Evolutionary conservation across 139 green algal species (phyloP), one percentile per base, ranked within the genome.

Genomic region (Zygnema circumcarinatum): DNA sequence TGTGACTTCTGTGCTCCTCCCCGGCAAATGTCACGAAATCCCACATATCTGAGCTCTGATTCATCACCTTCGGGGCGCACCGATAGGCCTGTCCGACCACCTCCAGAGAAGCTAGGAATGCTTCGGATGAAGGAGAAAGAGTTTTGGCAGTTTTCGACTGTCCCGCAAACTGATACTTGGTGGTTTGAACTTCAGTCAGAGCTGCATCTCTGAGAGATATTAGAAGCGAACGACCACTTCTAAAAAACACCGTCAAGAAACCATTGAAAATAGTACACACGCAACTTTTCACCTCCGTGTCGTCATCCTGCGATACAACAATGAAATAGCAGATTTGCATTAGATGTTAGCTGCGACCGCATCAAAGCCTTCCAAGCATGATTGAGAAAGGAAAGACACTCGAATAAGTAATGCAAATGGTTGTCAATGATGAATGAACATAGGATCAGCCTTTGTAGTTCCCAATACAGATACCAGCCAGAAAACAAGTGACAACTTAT

Each of bases 1-100:
- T 38, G 3, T 21, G 76, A 36, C 84, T 67, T 7, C 81, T 38
- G 11, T 89, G 84, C 35, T 89, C 84, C 79, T 89, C 84, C 31
- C 84, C 84, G 1, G 38, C 84, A 35, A 72, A 89, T 67, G 56
- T 41, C 38, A 89, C 84, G 25, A 89, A 89, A 35, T 33, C 21
- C 79, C 79, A 89, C 36, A 89, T 35, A 29, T 69, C 74, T 29
- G n/a, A 29, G 25, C 20, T 38, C 0, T 68, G 39, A 2, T 2
- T 52, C 83, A 88, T 75, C 40, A 88, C 25, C 40, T 88, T 76
- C 2, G 81, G 81, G 21, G 32, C 33, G 20, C 76, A 32, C 80
- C 20, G 62, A 80, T 80, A 86, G n/a, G 69, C 53, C 52, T n/a
- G n/a, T 33, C 80, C 80, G 25, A 38, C 32, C 53, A 79, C 62